Conservation (phyloP, 2,329 filamentous ascomycete genomes). For the Neonectria coccinea region DNA sequence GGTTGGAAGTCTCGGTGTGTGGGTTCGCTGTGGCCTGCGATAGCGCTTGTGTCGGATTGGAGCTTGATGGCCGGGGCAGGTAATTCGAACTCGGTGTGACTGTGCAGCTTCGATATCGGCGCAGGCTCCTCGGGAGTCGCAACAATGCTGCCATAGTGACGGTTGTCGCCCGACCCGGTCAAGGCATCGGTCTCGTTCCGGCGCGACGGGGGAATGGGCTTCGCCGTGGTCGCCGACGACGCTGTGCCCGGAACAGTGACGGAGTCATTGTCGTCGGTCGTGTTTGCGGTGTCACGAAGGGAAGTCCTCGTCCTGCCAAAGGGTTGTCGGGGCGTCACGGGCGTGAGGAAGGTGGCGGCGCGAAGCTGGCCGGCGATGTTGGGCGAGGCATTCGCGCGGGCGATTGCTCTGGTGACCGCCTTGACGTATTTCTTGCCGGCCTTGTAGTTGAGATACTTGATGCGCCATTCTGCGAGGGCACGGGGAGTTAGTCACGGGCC, state of each 20-base stretch:
- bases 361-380: constrained; percentile 49
- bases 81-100: constrained; percentile 59
- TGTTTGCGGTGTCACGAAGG: constrained; percentile 16
- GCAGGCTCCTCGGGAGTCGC: constrained; percentile 52
- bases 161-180: constrained; percentile 52
- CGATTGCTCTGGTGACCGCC: constrained; percentile 78
- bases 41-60: constrained; percentile 46
- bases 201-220: constrained; percentile 37
- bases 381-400: constrained; percentile 68
- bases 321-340: constrained; percentile 38
- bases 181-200: constrained; percentile 56
- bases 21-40: constrained; percentile 30
- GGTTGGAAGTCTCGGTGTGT: constrained; percentile 40
- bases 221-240: constrained; percentile 26
- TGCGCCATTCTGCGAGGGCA: constrained; percentile 77
- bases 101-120: constrained; percentile 39
- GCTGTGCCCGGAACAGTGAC: constrained; percentile 23
- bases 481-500: constrained; percentile 17
- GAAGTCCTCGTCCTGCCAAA: constrained; percentile 17
- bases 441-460: constrained; percentile 96
- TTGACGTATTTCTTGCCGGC: constrained; percentile 95
- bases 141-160: constrained; percentile 67
- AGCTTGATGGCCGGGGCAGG: constrained; percentile 65
- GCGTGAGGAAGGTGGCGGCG: constrained; percentile 48
- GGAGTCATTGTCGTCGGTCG: constrained; percentile 20